Conservation (phyloP, 2,329 filamentous ascomycete species). For the Gaeumannomyces tritici region DNA sequence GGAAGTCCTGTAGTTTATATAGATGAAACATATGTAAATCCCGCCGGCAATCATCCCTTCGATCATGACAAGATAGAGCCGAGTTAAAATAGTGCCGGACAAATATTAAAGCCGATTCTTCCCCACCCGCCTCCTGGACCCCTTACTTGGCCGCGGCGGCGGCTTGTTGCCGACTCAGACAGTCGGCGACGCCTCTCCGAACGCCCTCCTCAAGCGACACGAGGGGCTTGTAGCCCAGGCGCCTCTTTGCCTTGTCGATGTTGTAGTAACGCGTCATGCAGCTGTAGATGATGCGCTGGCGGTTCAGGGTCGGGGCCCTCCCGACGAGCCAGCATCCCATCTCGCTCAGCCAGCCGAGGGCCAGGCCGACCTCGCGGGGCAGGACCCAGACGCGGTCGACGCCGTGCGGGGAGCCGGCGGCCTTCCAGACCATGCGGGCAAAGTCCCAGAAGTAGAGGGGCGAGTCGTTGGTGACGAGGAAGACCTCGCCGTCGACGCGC, state of each 20-base stretch:
- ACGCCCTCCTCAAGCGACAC: slow-evolving; percentile 58
- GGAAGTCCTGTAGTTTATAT: background rate
- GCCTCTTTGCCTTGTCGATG: slow-evolving; percentile 63
- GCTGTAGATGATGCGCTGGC: slow-evolving; percentile 53
- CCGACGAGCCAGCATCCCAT: slow-evolving; percentile 36
- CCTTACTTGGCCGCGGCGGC: background rate
- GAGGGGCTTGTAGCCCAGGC: slow-evolving; percentile 61
- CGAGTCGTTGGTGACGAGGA: slow-evolving; percentile 83
- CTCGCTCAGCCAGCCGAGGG: slow-evolving; percentile 45
- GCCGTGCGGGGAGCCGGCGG: slow-evolving; percentile 42
- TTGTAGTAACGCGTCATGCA: slow-evolving; percentile 72
- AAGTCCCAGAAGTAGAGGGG: slow-evolving; percentile 92
- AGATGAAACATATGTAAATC: background rate
- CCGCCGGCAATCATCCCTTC: background rate
- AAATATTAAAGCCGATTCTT: no score
- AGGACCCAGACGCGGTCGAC: slow-evolving; percentile 47
- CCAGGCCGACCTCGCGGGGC: slow-evolving; percentile 38
- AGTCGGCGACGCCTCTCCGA: slow-evolving; percentile 31
- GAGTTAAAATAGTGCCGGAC: no score
- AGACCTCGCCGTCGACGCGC: slow-evolving; percentile 72
- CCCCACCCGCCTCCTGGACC: no score
- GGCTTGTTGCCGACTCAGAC: background rate
- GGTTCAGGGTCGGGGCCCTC: slow-evolving; percentile 47
- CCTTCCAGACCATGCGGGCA: slow-evolving; percentile 65
- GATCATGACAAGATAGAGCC: background rate